Evolutionary conservation across 176 grass and related monocot species (phyloP).

Genomic region (Miscanthus lutarioriparius): DNA sequence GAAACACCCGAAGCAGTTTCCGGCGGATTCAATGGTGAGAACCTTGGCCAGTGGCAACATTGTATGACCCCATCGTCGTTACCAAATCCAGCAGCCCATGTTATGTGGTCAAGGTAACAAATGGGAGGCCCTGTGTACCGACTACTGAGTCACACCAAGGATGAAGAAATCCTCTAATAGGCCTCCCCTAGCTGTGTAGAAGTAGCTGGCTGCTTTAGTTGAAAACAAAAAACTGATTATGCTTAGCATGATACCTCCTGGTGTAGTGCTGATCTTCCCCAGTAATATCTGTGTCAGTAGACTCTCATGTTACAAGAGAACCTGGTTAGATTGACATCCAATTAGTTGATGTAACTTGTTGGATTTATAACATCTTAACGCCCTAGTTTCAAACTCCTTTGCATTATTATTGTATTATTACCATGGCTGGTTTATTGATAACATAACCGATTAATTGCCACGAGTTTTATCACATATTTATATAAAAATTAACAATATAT

Average conservation of each 20-base stretch:
- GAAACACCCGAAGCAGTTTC: constrained; percentile 27
- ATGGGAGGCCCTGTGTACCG: neutral
- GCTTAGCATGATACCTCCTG: constrained; percentile 43
- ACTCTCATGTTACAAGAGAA: constrained; percentile 13
- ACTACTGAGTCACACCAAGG: neutral
- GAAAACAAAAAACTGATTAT: constrained; percentile 9
- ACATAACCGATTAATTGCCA: neutral
- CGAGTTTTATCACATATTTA: neutral
- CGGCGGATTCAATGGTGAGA: constrained; percentile 15
- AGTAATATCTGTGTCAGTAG: neutral
- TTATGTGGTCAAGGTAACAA: constrained; percentile 71
- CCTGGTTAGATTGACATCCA: neutral
- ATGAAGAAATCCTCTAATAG: constrained; percentile 37
- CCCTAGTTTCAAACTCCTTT: neutral
- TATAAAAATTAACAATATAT: neutral
- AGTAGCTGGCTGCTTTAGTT: constrained; percentile 2
- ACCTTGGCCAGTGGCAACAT: constrained; percentile 58
- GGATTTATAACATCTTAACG: neutral
- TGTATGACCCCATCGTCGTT: constrained; percentile 51
- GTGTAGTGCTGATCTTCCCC: constrained; percentile 21
- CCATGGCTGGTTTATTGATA: neutral
- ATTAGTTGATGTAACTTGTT: constrained; percentile 14
- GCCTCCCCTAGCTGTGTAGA: constrained; percentile 18
- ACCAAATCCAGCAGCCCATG: constrained; percentile 46
- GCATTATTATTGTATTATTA: neutral